Evolutionary conservation across 495 filamentous ascomycete genomes (phyloP).

Genomic region (Bathelium albidoporum): DNA sequence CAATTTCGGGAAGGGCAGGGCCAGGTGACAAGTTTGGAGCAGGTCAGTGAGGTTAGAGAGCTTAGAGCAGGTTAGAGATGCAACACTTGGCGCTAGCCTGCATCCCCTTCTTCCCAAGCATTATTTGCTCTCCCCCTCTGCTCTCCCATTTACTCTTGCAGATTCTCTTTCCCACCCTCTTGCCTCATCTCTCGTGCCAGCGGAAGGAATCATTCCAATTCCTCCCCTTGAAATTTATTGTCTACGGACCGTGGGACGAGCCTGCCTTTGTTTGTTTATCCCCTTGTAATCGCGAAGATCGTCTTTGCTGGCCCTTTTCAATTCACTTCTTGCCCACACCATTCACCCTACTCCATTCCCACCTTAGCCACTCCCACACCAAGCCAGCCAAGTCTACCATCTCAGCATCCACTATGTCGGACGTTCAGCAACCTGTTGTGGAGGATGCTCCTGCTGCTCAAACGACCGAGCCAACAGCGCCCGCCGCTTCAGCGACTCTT

Average conservation of each 20-base stretch:
- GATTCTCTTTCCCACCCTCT: neutral
- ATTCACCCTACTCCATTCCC: neutral
- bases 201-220: neutral
- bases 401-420: slow-evolving; percentile 39
- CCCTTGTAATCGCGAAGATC: slow-evolving; percentile 2
- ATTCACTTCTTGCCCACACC: neutral
- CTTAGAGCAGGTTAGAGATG: neutral
- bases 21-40: neutral
- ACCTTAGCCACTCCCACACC: neutral
- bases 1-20: slow-evolving; percentile 1
- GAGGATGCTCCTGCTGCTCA: slow-evolving; percentile 7
- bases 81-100: neutral
- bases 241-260: slow-evolving; percentile 6
- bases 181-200: neutral
- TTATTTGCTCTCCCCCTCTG: neutral
- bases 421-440: slow-evolving; percentile 30
- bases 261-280: slow-evolving; percentile 27
- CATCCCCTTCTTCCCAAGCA: neutral
- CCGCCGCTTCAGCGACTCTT: neutral
- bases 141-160: neutral
- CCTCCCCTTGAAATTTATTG: neutral
- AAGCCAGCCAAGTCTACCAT: neutral
- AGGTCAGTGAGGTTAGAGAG: neutral
- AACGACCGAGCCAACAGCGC: slow-evolving; percentile 3
- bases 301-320: slow-evolving; percentile 2